Evolutionary conservation across 2,329 filamentous ascomycete genomes (phyloP).

Genomic region (Cladosporium phlei): DNA sequence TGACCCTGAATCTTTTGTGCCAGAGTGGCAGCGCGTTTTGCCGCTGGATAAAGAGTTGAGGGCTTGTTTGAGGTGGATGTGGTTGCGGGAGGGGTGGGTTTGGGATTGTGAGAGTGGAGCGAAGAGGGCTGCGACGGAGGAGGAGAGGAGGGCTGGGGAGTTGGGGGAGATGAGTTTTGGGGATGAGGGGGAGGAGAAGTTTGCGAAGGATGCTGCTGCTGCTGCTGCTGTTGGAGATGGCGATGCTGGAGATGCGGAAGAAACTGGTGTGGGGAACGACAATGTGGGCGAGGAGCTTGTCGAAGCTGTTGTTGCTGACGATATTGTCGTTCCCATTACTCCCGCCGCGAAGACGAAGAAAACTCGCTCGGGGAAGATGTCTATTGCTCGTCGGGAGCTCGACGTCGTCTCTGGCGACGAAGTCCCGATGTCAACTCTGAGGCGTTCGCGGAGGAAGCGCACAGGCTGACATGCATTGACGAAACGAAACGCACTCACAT

Average conservation of each 20-base stretch:
- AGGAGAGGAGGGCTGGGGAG: conserved; percentile 54
- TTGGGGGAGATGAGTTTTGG: conserved; percentile 49
- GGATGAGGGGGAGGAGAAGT: conserved; percentile 26
- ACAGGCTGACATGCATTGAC: too few species aligned
- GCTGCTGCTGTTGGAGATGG: background rate
- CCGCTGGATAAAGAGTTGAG: conserved; percentile 85
- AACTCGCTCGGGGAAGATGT: background rate
- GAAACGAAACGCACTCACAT: too few species aligned
- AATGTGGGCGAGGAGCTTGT: too few species aligned
- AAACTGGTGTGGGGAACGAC: too few species aligned
- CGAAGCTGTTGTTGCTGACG: too few species aligned
- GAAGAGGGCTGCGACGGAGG: conserved; percentile 48
- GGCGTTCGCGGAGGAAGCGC: background rate
- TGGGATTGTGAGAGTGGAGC: conserved; percentile 73
- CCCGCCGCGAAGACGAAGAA: background rate
- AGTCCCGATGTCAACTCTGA: background rate
- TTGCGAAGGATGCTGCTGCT: conserved; percentile 16
- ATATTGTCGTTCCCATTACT: too few species aligned
- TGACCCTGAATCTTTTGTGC: conserved; percentile 57
- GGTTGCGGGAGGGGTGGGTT: conserved; percentile 77
- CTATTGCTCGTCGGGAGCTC: conserved; percentile 4
- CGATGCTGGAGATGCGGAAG: too few species aligned
- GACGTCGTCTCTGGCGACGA: conserved; percentile 1
- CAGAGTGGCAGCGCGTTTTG: conserved; percentile 85
- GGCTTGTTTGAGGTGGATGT: conserved; percentile 84